Percentiles rank a stretch among this genome's conserved stretches.
Evolutionary conservation across 768 basidiomycete genomes (phyloP).

Genomic region (Bullera alba): DNA sequence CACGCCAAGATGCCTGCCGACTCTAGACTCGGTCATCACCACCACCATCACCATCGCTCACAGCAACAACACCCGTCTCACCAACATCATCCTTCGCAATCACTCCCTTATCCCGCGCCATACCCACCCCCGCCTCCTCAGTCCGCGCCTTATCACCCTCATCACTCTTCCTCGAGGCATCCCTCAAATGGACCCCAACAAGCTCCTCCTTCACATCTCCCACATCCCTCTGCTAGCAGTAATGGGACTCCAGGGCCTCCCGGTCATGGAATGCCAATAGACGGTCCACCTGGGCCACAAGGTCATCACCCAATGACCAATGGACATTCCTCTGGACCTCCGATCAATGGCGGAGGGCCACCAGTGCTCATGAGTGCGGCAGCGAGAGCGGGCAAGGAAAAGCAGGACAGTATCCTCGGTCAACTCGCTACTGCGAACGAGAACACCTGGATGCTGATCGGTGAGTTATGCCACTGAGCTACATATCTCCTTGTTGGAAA

Average conservation of each 20-base stretch:
- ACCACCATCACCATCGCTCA: conserved; percentile 8
- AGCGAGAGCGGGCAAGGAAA: conserved; percentile 26
- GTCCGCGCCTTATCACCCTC: conserved; percentile 17
- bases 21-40: conserved; percentile 11
- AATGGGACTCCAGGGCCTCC: not conserved
- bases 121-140: conserved; percentile 10
- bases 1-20: conserved; percentile 11
- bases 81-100: conserved; percentile 7
- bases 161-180: not conserved
- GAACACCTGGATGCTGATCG: conserved; percentile 90
- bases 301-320: not conserved
- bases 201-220: not conserved
- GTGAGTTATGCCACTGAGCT: conserved; percentile 48
- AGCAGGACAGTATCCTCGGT: conserved; percentile 34
- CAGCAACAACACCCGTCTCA: conserved; percentile 4
- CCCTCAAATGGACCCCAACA: conserved; percentile 1
- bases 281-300: not conserved
- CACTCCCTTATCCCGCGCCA: conserved; percentile 14
- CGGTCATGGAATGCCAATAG: not conserved
- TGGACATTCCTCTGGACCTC: conserved; percentile 11
- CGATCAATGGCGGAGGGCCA: conserved; percentile 12
- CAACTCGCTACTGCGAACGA: conserved; percentile 82
- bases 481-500: not conserved
- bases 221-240: too few relatives aligned
- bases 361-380: conserved; percentile 13